Evolutionary conservation across 306 rosid species (phyloP).

Genomic region (Cucurbita ficifolia): DNA sequence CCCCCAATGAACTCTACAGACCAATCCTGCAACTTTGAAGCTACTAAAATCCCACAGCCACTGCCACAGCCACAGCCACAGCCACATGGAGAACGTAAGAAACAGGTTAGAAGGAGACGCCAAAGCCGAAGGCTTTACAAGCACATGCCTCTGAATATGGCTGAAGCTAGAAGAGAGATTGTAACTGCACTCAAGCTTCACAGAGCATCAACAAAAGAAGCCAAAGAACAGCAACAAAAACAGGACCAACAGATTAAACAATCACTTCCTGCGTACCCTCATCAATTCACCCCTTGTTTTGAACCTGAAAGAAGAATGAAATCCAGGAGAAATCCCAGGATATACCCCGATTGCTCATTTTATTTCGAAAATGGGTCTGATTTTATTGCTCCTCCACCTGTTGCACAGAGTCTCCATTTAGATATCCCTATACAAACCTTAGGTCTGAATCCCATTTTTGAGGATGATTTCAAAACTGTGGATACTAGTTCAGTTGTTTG

Average conservation of each 20-base stretch:
- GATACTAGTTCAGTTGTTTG: constrained; percentile 26
- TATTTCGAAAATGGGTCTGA: too few species aligned
- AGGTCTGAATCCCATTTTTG: constrained; percentile 72
- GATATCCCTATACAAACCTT: constrained; percentile 57
- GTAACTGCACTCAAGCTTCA: constrained; percentile 78
- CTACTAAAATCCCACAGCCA: neutral
- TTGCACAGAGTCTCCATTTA: constrained; percentile 36
- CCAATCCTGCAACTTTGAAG: constrained; percentile 6
- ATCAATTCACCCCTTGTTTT: constrained; percentile 14
- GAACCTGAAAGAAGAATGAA: constrained; percentile 25
- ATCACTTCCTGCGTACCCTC: constrained; percentile 9
- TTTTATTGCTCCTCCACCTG: neutral
- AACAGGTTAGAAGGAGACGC: constrained; percentile 69
- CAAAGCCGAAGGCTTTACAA: constrained; percentile 64
- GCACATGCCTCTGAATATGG: constrained; percentile 70
- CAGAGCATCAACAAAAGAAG: constrained; percentile 79
- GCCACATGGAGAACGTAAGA: constrained; percentile 35
- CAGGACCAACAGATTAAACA: constrained; percentile 18
- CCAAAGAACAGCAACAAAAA: constrained; percentile 36
- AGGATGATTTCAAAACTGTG: constrained; percentile 50
- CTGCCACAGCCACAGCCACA: constrained; percentile 7
- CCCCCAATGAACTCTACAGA: constrained; percentile 17
- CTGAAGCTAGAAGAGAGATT: constrained; percentile 89
- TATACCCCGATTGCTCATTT: constrained; percentile 11
- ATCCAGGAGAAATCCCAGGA: constrained; percentile 36